A percentile compares a stretch with the other conserved stretches of the same genome.
phyloP scores from a whole-genome alignment of 116 monocot genomes.

The Thalassia testudinum region DNA sequence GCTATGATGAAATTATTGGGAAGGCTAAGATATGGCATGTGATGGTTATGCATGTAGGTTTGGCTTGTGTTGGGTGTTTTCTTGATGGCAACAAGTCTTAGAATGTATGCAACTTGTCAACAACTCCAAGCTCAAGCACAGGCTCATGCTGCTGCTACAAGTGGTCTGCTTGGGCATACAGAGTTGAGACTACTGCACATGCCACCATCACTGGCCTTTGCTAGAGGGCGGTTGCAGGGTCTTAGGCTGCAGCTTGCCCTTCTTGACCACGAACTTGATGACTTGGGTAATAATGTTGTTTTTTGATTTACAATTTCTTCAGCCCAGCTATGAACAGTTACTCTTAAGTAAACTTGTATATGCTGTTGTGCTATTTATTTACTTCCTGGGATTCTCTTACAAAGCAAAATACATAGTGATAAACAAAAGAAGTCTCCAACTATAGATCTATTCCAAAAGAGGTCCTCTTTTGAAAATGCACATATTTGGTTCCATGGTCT shows the following conservation, averaged over 20 bases:
- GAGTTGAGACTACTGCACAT: conserved; percentile 65
- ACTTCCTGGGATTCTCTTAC: no score
- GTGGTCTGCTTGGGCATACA: conserved; percentile 63
- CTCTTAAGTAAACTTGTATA: no score
- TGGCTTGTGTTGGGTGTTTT: conserved; percentile 82
- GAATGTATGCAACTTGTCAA: conserved; percentile 88
- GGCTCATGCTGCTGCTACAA: conserved; percentile 42
- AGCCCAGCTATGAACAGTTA: no score
- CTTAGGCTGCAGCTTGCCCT: conserved; percentile 89
- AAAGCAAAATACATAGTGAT: no score
- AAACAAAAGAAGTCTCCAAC: no score
- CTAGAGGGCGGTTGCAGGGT: conserved; percentile 62
- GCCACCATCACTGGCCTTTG: conserved; percentile 62
- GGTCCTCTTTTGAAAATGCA: no score
- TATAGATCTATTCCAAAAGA: no score
- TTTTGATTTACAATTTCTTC: not conserved
- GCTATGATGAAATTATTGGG: no score
- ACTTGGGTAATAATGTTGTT: conserved; percentile 48
- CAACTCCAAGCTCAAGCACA: conserved; percentile 66
- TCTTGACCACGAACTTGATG: conserved; percentile 88
- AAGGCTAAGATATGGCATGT: no score
- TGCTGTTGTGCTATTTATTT: no score
- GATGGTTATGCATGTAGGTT: conserved; percentile 23
- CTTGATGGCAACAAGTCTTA: conserved; percentile 66
- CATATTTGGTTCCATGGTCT: no score